A percentile compares a stretch with the other conserved stretches of the same genome.
These are phyloP conservation scores for Oenanthe sinensis DNA, from an alignment of 129 eudicot genomes.

Conservation along the genomic window DNA sequence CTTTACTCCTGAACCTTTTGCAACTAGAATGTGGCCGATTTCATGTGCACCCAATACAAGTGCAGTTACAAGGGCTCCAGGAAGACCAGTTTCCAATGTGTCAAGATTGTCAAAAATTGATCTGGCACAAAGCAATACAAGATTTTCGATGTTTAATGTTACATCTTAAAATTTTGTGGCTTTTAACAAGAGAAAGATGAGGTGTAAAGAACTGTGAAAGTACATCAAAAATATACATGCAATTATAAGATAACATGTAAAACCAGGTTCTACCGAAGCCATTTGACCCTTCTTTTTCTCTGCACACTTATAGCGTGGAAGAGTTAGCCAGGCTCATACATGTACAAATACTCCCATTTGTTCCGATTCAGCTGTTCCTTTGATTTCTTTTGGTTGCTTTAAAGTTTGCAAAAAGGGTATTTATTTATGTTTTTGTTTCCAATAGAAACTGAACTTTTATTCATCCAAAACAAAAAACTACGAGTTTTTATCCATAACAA, in stretches of 20 bases:
- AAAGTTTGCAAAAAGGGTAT: background rate
- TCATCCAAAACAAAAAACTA: background rate
- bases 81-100: conserved; percentile 71
- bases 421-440: background rate
- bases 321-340: background rate
- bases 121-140: conserved; percentile 36
- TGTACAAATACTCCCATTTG: background rate
- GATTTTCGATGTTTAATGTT: background rate
- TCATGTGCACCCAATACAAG: conserved; percentile 84
- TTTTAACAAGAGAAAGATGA: background rate
- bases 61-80: conserved; percentile 96
- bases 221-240: background rate
- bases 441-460: background rate
- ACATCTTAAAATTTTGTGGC: conserved; percentile 5
- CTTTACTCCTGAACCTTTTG: conserved; percentile 45
- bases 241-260: background rate
- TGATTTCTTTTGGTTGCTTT: background rate
- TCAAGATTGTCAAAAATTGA: conserved; percentile 70
- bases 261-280: background rate
- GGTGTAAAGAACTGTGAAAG: background rate
- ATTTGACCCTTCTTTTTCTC: background rate
- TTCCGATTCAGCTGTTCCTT: background rate
- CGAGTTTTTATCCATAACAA: background rate
- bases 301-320: background rate
- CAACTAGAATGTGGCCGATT: conserved; percentile 74